Base-by-base conservation (phyloP, 495 filamentous ascomycete genomes). In the Aspergillus cavernicola region DNA sequence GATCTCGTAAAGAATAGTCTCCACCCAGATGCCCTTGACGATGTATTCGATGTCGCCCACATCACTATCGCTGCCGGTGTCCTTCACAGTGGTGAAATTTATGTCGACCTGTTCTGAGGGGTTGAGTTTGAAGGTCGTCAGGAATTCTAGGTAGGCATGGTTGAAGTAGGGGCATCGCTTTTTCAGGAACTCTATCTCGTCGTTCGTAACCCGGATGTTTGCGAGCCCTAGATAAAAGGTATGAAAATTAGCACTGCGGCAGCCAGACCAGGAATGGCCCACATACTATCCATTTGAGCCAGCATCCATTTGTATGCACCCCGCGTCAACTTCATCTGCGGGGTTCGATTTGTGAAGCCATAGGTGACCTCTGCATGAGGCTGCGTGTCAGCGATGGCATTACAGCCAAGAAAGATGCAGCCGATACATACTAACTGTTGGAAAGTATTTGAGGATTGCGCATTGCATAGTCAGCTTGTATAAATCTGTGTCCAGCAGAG, bases 391-490 rank as follows among this genome's bases (percentile, higher is more conserved):
- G 41, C 4, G 23, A 11, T 16, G 6, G 1, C 32, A 16, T 6
- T 9, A 42, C 0, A 18, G 16, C 2, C 9, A n/a, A 23, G 11
- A 28, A 22, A 32, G 45, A 13, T 3, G 4, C 4, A 42, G 16
- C 10, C 10, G 2, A 3, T 11, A 76, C 79, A 71, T 57, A 86
- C 87, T 72, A 46, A 91, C 84, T 59, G 92, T 80, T 13, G 86
- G 84, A 66, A 95, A 97, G 71, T 88, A 92, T 63, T 89, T 91
- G 44, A 96, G 77, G 57, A 97, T 83, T 35, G 92, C 93, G 65
- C 89, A 95, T 83, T 98, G 93, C 93, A 98, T 98, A 9, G 93
- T 98, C 63, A 98, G 70, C 70, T 98, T 98, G 79, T 98, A 98
- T 36, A 98, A 77, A 75, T 98, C 93, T 1, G 93, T 98, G 66